Evolutionary conservation across 805 yeast genomes (phyloP).

Genomic region (Candida coquimbonensis): DNA sequence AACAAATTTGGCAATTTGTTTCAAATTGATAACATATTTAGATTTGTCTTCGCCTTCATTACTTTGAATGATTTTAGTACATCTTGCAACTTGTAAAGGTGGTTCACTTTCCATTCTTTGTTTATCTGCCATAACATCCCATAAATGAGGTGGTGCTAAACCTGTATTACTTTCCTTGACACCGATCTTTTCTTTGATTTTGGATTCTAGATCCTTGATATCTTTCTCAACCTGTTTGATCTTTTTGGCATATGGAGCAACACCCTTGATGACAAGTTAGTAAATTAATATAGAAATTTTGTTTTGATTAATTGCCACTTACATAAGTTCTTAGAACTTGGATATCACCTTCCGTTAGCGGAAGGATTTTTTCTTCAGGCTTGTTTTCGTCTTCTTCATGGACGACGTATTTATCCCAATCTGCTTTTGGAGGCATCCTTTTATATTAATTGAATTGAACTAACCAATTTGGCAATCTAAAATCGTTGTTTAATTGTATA

Average conservation of each 20-base stretch:
- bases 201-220: slow-evolving; percentile 71
- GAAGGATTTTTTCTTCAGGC: slow-evolving; percentile 68
- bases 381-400: slow-evolving; percentile 62
- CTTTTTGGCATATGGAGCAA: slow-evolving; percentile 86
- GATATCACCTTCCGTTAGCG: slow-evolving; percentile 92
- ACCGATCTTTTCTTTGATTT: slow-evolving; percentile 93
- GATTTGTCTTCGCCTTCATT: slow-evolving; percentile 67
- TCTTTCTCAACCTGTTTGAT: slow-evolving; percentile 84
- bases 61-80: slow-evolving; percentile 88
- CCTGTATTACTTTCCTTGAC: slow-evolving; percentile 95
- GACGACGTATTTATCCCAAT: slow-evolving; percentile 95
- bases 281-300: slow-evolving; percentile 1
- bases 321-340: slow-evolving; percentile 90
- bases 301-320: slow-evolving; percentile 16
- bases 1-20: slow-evolving; percentile 97
- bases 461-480: not conserved
- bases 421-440: slow-evolving; percentile 90
- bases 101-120: slow-evolving; percentile 90
- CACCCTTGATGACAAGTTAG: slow-evolving; percentile 43
- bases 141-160: slow-evolving; percentile 89
- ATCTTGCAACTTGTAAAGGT: slow-evolving; percentile 96
- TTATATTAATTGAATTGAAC: not conserved
- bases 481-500: too few species aligned
- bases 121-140: slow-evolving; percentile 97
- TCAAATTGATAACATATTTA: slow-evolving; percentile 91